Evolutionary conservation across 495 filamentous ascomycete species (phyloP), one percentile per base, ranked within the genome.

Genomic region (Thozetella sp.): DNA sequence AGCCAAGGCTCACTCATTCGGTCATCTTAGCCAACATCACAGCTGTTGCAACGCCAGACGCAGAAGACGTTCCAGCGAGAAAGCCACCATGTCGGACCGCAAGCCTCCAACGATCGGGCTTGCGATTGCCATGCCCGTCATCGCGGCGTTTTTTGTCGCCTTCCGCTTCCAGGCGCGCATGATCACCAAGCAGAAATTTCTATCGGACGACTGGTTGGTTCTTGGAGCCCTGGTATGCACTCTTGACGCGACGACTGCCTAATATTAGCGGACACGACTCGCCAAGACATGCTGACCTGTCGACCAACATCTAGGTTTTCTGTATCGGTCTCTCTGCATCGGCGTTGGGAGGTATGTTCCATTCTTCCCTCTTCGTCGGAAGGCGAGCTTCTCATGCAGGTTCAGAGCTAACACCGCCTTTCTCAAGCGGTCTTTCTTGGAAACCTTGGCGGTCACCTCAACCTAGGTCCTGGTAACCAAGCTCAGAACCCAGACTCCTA

Each of bases 121-220:
- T 11, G 52, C 52, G 12, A 54, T 54, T 26, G 3, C 52, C 11
- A 54, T 54, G 52, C 11, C 52, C 25, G 25, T 54, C 22, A 22
- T 54, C 13, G 52, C 52, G 17, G 25, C 23, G 11, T 9, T 22
- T 22, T 11, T 19, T 9, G 52, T 54, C 3, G 25, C 26, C 3
- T 11, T 54, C 10, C 52, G 52, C 10, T 54, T 54, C 25, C 52
- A 25, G 9, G 52, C 52, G 17, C 52, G 52, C 9, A 10, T 22
- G 9, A 3, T 27, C 52, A 22, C 9, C 9, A 54, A 25, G 25
- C 20, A n/a, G 23, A 25, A 26, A 23, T 12, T 54, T 54, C 13
- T n/a, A 11, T 12, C 12, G 17, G 52, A 54, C 52, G 52, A 54
- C 52, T 54, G 26, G 22, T 19, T 54, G 19, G 25, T 19, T 9